Conservation (phyloP, 75 land plant genomes). For the Adiantum capillusveneris region DNA sequence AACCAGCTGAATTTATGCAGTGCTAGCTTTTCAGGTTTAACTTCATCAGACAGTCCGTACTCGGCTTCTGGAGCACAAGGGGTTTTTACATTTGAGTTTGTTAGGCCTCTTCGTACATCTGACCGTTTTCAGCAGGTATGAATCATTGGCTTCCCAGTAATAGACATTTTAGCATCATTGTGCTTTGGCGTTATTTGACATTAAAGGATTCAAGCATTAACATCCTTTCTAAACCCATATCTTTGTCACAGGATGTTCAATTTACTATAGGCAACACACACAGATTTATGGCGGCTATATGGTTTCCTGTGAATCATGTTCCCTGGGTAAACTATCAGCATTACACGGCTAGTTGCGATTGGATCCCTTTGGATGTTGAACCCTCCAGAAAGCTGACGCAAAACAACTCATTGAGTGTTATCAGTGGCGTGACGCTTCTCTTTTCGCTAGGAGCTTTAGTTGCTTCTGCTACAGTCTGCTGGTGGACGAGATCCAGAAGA, state of each 20-base stretch:
- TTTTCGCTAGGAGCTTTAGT: conserved; percentile 57
- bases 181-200: too few species aligned
- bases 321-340: conserved; percentile 72
- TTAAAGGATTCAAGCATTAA: too few species aligned
- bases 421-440: conserved; percentile 51
- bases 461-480: conserved; percentile 48
- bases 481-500: conserved; percentile 37
- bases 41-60: conserved; percentile 71
- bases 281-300: conserved; percentile 77
- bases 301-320: conserved; percentile 69
- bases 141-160: not conserved
- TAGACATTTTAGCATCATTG: conserved; percentile 5
- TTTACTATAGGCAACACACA: conserved; percentile 70
- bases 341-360: conserved; percentile 79
- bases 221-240: too few species aligned
- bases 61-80: conserved; percentile 41
- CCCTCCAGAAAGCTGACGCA: conserved; percentile 12
- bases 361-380: conserved; percentile 57
- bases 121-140: conserved; percentile 92
- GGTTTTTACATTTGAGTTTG: conserved; percentile 78
- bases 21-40: too few species aligned
- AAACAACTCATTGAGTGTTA: conserved; percentile 28
- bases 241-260: conserved; percentile 68
- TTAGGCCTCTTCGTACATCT: conserved; percentile 85
- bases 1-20: too few species aligned